Evolutionary conservation across 164 flowering plant genomes (phyloP).

Genomic region (Stephania japonica): DNA sequence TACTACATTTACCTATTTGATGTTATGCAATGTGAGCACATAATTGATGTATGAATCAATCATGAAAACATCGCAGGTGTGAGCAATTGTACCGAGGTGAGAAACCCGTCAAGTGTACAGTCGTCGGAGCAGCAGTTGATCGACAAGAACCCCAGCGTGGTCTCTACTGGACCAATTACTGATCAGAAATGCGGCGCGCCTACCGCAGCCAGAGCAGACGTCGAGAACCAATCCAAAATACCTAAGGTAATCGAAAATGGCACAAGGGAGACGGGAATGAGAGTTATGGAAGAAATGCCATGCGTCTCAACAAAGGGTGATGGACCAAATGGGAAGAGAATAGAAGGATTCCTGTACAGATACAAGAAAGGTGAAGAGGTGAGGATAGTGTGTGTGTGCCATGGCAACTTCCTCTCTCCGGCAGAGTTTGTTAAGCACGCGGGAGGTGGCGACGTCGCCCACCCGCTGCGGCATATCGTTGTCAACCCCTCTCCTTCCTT

Average conservation of each 20-base stretch:
- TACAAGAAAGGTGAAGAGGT: conserved; percentile 72
- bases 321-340: conserved; percentile 61
- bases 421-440: conserved; percentile 88
- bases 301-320: conserved; percentile 63
- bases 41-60: not conserved
- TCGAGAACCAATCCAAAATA: not conserved
- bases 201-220: not conserved
- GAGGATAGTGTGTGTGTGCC: conserved; percentile 83
- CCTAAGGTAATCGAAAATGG: conserved; percentile 1
- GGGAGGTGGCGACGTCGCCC: conserved; percentile 67
- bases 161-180: conserved; percentile 1
- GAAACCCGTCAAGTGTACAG: conserved; percentile 30
- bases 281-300: conserved; percentile 62
- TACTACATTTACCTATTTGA: not conserved
- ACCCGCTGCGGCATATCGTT: conserved; percentile 76
- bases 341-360: conserved; percentile 73
- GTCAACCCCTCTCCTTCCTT: conserved; percentile 41
- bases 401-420: conserved; percentile 70
- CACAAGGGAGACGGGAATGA: conserved; percentile 26
- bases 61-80: conserved; percentile 18
- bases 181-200: conserved; percentile 9
- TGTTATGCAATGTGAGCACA: not conserved
- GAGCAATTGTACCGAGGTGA: conserved; percentile 29
- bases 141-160: conserved; percentile 18
- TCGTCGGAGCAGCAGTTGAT: conserved; percentile 15